Evolutionary conservation across 148 eudicot species (phyloP), one percentile per base, ranked within the genome.

Genomic region (Nyssa sinensis): DNA sequence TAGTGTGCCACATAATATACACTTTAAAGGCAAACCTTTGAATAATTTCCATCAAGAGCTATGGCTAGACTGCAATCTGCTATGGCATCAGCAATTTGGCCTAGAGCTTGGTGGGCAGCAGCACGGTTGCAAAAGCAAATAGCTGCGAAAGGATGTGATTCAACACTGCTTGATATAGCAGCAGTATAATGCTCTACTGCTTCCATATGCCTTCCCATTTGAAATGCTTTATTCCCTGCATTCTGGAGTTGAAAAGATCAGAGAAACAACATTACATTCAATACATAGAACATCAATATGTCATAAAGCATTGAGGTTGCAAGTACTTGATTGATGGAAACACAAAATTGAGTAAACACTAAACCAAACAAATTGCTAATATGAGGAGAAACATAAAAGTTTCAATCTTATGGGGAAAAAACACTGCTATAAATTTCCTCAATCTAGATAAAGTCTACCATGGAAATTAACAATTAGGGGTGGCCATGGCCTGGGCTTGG

Each of bases 81-180:
- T 70, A 94, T 90, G 62, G 98, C 98, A 82, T 92, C 98, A 77
- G 88, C 73, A 59, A 94, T 74, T 89, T 86, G 91, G 53, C 88
- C 90, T 73, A 91, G 65, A 64, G 92, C 90, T 87, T 92, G 95
- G 78, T 88, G 81, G 21, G 98, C 93, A 64, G 96, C 92, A 77
- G 95, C 97, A 71, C 98, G 98, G 81, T 94, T 94, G 85, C 95
- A 84, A 74, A 90, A 88, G 82, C 98, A 94, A 72, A 94, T 83
- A 71, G 98, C 98, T 77, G 94, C 88, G 84, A 94, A 94, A 71
- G 95, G 86, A 24, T 85, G 88, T 58, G 95, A 87, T 34, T 92
- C 94, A 70, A 85, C 76, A 79, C 87, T 88, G 77, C 80, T 83
- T 24, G 84, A 86, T 78, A 91, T 82, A 39, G 95, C 98, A 62